Evolutionary conservation across 768 basidiomycete genomes (phyloP).

Genomic region (Leccinum variicolor): DNA sequence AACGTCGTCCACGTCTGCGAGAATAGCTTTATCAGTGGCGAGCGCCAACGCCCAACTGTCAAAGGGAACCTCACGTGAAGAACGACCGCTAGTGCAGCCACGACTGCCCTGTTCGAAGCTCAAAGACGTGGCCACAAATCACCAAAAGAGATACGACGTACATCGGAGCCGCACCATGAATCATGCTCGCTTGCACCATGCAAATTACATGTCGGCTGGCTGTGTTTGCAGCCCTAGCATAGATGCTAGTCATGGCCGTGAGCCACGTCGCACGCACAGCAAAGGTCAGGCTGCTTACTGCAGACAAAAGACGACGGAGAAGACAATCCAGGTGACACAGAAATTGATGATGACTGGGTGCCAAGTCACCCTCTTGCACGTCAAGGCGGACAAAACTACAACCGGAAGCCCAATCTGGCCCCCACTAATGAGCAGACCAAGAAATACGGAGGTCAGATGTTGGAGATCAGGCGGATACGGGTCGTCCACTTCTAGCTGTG

Average conservation of each 20-base stretch:
- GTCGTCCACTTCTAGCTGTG: slow-evolving; percentile 2
- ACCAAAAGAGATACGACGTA: slow-evolving; percentile 25
- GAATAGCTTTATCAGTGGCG: slow-evolving; percentile 4
- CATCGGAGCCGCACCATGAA: slow-evolving; percentile 54
- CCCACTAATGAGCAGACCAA: slow-evolving; percentile 47
- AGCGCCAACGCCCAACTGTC: not conserved
- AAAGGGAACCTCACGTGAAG: slow-evolving; percentile 33
- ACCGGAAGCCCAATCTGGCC: slow-evolving; percentile 52
- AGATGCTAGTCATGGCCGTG: slow-evolving; percentile 28
- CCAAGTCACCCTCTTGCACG: slow-evolving; percentile 41
- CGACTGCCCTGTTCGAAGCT: slow-evolving; percentile 33
- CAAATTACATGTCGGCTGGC: slow-evolving; percentile 37
- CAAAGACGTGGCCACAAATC: not conserved
- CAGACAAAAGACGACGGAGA: slow-evolving; percentile 49
- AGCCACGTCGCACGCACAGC: slow-evolving; percentile 1
- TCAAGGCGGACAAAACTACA: slow-evolving; percentile 43
- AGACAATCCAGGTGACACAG: slow-evolving; percentile 54
- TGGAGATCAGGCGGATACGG: slow-evolving; percentile 20
- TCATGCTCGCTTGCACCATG: slow-evolving; percentile 49
- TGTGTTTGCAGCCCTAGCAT: slow-evolving; percentile 23
- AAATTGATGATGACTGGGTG: slow-evolving; percentile 57
- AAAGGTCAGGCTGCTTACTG: slow-evolving; percentile 36
- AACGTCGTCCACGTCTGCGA: slow-evolving; percentile 38
- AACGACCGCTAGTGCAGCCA: slow-evolving; percentile 40
- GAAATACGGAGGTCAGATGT: slow-evolving; percentile 37